Conservation (phyloP, 2,329 filamentous ascomycete species). For the Calonectria honghensis region DNA sequence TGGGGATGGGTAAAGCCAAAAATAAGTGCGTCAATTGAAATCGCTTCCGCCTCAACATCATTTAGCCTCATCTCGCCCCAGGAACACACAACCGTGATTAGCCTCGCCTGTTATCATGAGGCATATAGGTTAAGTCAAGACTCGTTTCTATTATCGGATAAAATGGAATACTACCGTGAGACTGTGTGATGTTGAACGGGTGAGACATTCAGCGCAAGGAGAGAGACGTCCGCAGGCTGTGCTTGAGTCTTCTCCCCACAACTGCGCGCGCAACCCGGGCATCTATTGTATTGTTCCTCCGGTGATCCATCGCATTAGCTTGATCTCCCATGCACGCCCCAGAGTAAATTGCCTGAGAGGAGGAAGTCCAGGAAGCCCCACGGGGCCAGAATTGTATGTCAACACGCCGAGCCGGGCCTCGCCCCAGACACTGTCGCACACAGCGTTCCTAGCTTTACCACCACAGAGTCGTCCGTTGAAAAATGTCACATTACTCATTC, state of each 20-base stretch:
- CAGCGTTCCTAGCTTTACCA: background rate
- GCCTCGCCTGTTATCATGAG: background rate
- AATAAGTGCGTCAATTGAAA: background rate
- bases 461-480: background rate
- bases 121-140: background rate
- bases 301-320: background rate
- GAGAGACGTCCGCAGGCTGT: background rate
- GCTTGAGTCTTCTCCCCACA: background rate
- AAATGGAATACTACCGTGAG: background rate
- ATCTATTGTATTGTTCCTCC: background rate
- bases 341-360: too few species aligned
- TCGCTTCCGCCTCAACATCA: background rate
- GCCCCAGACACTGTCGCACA: background rate
- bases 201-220: background rate
- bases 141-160: background rate
- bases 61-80: background rate
- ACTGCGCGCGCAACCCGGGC: background rate
- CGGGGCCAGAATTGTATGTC: background rate
- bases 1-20: background rate
- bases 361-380: background rate
- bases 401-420: background rate
- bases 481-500: background rate
- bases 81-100: background rate
- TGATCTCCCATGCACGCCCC: background rate
- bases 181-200: background rate